A percentile compares a stretch with the other conserved stretches of the same genome.
These are phyloP conservation scores for Acer yangbiense DNA, from an alignment of 345 rosid species.

Conservation along the genomic window DNA sequence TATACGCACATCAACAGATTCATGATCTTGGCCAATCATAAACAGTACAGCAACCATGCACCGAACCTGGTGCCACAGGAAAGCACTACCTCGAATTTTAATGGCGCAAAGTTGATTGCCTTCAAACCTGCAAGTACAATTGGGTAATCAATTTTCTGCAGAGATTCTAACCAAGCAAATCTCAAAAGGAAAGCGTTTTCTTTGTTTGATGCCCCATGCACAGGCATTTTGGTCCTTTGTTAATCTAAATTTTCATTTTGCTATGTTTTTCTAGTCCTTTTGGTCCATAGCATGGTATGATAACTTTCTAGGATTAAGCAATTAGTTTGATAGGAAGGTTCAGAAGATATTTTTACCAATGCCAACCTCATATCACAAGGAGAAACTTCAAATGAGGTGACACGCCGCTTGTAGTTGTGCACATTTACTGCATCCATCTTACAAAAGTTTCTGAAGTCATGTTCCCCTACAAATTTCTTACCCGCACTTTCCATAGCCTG, in stretches of 20 bases:
- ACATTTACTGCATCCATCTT: slow-evolving; percentile 96
- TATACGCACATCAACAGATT: slow-evolving; percentile 70
- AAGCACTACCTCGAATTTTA: slow-evolving; percentile 85
- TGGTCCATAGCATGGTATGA: not conserved
- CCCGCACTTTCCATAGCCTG: slow-evolving; percentile 88
- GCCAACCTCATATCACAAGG: slow-evolving; percentile 70
- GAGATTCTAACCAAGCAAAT: slow-evolving; percentile 13
- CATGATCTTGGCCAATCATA: slow-evolving; percentile 90
- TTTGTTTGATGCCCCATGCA: not conserved
- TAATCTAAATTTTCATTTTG: not conserved
- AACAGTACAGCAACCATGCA: slow-evolving; percentile 90
- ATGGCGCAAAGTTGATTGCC: slow-evolving; percentile 68
- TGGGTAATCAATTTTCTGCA: slow-evolving; percentile 5
- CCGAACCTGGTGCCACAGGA: slow-evolving; percentile 95
- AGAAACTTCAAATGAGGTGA: slow-evolving; percentile 63
- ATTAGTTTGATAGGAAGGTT: not conserved
- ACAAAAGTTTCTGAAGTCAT: slow-evolving; percentile 92
- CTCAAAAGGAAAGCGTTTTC: not conserved
- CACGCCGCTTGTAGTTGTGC: slow-evolving; percentile 65
- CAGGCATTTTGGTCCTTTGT: not conserved
- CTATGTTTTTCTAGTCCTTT: not conserved
- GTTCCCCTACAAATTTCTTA: slow-evolving; percentile 81
- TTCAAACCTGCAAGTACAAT: slow-evolving; percentile 49
- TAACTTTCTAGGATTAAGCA: not conserved
- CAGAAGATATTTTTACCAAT: slow-evolving; percentile 24